Conservation (phyloP, 192 early-diverging fungal species). For the Umbelopsis sp. region DNA sequence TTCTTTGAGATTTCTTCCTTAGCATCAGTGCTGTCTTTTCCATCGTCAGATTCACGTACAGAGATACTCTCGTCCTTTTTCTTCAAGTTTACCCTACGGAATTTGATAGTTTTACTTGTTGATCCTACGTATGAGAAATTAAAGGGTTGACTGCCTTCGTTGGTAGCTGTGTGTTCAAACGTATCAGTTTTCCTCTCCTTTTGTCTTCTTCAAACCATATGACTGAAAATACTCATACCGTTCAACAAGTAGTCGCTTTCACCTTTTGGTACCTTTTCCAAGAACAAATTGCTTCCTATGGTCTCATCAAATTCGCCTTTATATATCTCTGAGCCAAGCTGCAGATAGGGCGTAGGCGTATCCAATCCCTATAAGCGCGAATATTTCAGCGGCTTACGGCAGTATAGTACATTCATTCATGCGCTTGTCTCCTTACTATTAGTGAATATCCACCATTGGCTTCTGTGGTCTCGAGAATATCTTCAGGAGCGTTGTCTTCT, state of each 20-base stretch:
- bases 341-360: background rate
- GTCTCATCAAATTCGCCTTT: conserved; percentile 2
- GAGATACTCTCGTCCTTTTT: background rate
- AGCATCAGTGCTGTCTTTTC: background rate
- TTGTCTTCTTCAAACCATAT: background rate
- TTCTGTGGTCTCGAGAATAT: background rate
- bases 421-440: background rate
- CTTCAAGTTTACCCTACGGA: background rate
- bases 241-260: background rate
- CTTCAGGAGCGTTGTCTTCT: background rate
- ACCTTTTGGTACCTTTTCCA: background rate
- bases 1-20: background rate
- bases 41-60: no score
- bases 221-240: background rate
- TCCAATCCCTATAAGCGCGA: background rate
- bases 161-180: background rate
- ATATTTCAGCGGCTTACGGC: background rate
- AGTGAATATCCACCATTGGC: background rate
- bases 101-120: background rate
- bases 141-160: background rate
- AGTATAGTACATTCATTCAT: background rate
- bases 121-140: background rate
- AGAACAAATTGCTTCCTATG: conserved; percentile 2
- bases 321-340: conserved; percentile 5
- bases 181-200: background rate